Conservation (phyloP, 2,329 filamentous ascomycete genomes). For the Anthostomella pinea region DNA sequence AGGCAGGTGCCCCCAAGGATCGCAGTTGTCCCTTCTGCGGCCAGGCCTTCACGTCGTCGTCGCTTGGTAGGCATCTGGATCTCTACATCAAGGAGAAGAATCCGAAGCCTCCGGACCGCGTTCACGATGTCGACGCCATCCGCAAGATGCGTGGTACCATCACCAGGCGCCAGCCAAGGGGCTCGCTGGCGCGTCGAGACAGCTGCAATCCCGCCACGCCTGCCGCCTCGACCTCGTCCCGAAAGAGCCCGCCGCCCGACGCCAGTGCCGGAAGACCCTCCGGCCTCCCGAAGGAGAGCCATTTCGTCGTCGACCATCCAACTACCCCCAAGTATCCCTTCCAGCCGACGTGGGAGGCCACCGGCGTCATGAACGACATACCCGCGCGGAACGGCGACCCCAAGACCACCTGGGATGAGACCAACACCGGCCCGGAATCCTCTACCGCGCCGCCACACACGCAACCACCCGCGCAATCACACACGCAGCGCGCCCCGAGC, state of each 20-base stretch:
- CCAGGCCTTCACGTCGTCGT: constrained; percentile 90
- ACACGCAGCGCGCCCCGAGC: constrained; percentile 43
- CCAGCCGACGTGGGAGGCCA: constrained; percentile 69
- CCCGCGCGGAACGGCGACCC: constrained; percentile 48
- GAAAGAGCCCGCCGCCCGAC: constrained; percentile 42
- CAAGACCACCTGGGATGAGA: constrained; percentile 34
- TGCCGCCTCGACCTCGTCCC: constrained; percentile 41
- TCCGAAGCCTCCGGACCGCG: constrained; percentile 78
- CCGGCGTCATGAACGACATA: constrained; percentile 75
- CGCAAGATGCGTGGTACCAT: constrained; percentile 78
- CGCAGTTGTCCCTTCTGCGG: constrained; percentile 84
- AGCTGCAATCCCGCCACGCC: constrained; percentile 59
- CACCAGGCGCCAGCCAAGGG: constrained; percentile 78
- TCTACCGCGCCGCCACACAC: constrained; percentile 32
- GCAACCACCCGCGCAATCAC: constrained; percentile 28
- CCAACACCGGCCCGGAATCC: constrained; percentile 31
- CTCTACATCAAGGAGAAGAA: constrained; percentile 94
- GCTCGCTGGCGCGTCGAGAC: constrained; percentile 58
- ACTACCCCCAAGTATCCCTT: constrained; percentile 54
- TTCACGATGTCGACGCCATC: constrained; percentile 90
- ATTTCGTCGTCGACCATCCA: constrained; percentile 43
- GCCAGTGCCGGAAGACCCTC: constrained; percentile 36
- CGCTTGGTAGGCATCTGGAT: constrained; percentile 88
- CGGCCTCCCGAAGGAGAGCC: constrained; percentile 40
- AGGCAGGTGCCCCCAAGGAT: constrained; percentile 67